phyloP scores from a whole-genome alignment of 2,329 filamentous ascomycete genomes.

The Verticillium nonalfalfae region DNA sequence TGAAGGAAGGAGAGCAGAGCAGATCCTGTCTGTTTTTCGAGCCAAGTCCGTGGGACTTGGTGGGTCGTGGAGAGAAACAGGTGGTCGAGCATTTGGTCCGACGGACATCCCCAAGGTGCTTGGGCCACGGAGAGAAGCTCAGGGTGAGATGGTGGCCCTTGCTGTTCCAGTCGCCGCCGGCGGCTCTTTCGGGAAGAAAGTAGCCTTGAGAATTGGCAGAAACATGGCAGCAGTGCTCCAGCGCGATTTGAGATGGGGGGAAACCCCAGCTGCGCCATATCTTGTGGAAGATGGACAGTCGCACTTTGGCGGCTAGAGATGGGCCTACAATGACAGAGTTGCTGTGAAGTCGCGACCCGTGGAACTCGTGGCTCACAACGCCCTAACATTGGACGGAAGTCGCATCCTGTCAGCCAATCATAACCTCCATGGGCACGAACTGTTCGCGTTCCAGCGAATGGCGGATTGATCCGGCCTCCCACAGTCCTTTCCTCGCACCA shows the following conservation, averaged over 20 bases:
- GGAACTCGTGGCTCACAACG: background rate
- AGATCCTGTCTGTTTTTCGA: conserved; percentile 2
- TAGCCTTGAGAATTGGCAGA: background rate
- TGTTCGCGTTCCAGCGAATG: background rate
- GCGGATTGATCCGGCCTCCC: background rate
- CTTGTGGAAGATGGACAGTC: background rate
- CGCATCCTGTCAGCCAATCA: background rate
- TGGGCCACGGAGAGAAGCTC: background rate
- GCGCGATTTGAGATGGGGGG: background rate
- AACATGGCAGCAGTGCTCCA: background rate
- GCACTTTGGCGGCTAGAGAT: background rate
- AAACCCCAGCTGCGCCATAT: background rate
- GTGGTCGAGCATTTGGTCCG: conserved; percentile 8
- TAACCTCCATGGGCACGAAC: background rate
- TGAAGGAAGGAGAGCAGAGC: background rate
- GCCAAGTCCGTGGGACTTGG: background rate
- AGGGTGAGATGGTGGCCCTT: background rate
- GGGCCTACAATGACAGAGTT: background rate
- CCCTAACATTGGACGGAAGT: background rate
- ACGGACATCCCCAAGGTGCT: conserved; percentile 14
- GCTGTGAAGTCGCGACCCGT: background rate
- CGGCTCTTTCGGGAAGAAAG: background rate
- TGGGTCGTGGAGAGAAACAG: conserved; percentile 1
- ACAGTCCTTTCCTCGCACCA: no score
- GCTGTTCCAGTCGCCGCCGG: background rate